Evolutionary conservation across 768 basidiomycete genomes (phyloP), one percentile per base, ranked within the genome.

Genomic region (Pleurotus sapidus): DNA sequence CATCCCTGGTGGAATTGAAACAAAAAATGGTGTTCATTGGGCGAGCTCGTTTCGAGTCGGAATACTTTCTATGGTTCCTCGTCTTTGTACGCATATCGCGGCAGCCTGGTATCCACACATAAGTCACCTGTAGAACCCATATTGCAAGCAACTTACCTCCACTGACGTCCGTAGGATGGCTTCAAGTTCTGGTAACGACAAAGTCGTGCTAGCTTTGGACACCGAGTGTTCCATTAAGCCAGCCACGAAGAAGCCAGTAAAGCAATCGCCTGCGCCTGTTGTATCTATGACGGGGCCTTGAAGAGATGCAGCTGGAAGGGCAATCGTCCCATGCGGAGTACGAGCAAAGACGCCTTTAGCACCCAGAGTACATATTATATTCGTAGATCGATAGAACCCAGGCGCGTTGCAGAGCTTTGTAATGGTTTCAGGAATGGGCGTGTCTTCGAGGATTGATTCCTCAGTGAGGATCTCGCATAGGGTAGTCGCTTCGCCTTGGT

Each of bases 261-360:
- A 86, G 58, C 83, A 84, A 60, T 87, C 85, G 0, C 85, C 85
- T 1, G 85, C 85, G 8, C 85, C 85, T 0, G 85, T 87, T 2
- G 84, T 85, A 63, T 87, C 84, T 14, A 68, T 63, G 4, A 73
- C 69, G 0, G 66, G 47, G 3, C 74, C 78, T 37, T 71, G 58
- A 12, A 85, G 65, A 46, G 65, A 67, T 2, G 77, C 77, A 4
- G 83, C 83, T 1, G 81, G 82, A n/a, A 82, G 59, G 57, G 75
- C 71, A 17, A 80, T 70, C 25, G 40, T 48, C 48, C 55, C 60
- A 51, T 61, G 38, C 30, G 59, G 58, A 34, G 59, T 37, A 58
- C 68, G 68, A 37, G 77, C 81, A 0, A 82, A 48, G 4, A 84
- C 81, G 5, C 85, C 84, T 1, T 70, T 65, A 1, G 77, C 69